Conservation (phyloP, 73 alveolate genomes). For the Diophrys appendiculata region DNA sequence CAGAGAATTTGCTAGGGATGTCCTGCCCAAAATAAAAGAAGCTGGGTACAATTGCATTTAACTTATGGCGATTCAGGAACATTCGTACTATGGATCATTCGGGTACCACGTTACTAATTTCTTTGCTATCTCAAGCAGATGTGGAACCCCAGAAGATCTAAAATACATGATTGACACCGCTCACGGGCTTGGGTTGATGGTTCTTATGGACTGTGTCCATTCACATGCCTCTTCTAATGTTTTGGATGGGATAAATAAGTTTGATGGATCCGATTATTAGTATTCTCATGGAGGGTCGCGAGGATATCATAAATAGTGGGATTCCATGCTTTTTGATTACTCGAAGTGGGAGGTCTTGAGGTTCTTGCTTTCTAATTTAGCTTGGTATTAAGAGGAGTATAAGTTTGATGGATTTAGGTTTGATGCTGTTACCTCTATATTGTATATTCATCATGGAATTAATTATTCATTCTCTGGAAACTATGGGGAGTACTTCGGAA, state of each 20-base stretch:
- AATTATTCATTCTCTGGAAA: conserved; percentile 88
- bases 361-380: conserved; percentile 93
- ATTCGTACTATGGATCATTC: conserved; percentile 93
- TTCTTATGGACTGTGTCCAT: conserved; percentile 96
- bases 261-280: conserved; percentile 98
- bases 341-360: conserved; percentile 92
- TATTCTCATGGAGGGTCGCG: conserved; percentile 96
- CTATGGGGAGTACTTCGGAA: conserved; percentile 93
- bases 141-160: conserved; percentile 98
- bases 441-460: conserved; percentile 97
- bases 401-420: conserved; percentile 98
- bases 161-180: conserved; percentile 93
- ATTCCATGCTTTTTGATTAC: conserved; percentile 95
- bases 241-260: conserved; percentile 93
- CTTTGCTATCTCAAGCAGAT: conserved; percentile 74
- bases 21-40: conserved; percentile 89
- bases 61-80: conserved; percentile 98
- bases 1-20: conserved; percentile 86
- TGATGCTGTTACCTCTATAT: conserved; percentile 98
- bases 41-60: conserved; percentile 95
- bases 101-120: conserved; percentile 98
- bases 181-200: conserved; percentile 86
- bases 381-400: conserved; percentile 93
- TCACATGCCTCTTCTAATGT: conserved; percentile 96
- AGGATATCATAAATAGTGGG: conserved; percentile 97